A percentile compares a stretch with the other conserved stretches of the same genome.
phyloP scores from a whole-genome alignment of 305 asterid species.

The Stenogyne calaminthoides region DNA sequence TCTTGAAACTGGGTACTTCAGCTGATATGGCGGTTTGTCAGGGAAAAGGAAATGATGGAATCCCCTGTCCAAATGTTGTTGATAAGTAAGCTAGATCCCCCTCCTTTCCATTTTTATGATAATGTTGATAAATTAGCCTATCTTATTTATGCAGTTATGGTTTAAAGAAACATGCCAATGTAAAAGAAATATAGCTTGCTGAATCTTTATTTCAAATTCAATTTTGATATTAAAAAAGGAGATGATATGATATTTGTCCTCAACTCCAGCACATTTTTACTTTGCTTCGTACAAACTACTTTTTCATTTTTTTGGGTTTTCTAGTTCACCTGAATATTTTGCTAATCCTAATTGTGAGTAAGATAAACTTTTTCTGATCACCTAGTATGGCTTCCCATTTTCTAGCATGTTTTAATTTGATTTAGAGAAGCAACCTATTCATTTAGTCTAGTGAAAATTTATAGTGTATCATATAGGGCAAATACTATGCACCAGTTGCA shows the following conservation, averaged over 20 bases:
- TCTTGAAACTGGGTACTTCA: constrained; percentile 77
- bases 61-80: constrained; percentile 60
- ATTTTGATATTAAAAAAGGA: background rate
- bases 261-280: background rate
- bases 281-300: no score
- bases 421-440: constrained; percentile 1
- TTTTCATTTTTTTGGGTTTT: no score
- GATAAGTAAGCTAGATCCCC: constrained; percentile 53
- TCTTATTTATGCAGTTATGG: background rate
- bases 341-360: background rate
- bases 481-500: no score
- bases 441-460: background rate
- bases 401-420: background rate
- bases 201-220: background rate
- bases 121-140: constrained; percentile 15
- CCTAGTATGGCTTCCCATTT: background rate
- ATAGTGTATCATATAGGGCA: background rate
- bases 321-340: no score
- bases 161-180: background rate
- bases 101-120: constrained; percentile 19
- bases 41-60: constrained; percentile 75
- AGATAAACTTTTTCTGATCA: background rate
- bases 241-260: background rate
- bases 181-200: background rate
- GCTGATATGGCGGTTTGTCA: constrained; percentile 78